Percentiles rank a stretch among this genome's conserved stretches.
phyloP scores from a whole-genome alignment of 1,284 basidiomycete genomes.

The Psilocybe mexicana region DNA sequence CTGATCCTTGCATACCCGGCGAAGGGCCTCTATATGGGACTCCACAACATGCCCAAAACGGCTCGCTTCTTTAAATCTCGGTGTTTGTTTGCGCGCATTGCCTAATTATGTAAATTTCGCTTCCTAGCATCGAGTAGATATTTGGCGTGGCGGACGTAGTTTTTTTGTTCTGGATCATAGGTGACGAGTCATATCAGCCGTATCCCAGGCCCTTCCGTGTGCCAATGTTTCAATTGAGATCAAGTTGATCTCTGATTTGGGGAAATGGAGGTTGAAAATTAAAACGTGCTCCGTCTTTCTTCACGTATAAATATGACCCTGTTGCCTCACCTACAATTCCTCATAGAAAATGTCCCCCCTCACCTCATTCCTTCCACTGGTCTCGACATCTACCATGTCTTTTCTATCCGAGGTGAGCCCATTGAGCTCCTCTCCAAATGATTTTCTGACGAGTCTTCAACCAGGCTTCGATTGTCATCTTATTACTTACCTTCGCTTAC shows the following conservation, averaged over 20 bases:
- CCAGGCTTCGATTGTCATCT: background rate
- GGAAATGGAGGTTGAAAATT: background rate
- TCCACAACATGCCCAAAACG: background rate
- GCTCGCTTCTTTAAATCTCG: background rate
- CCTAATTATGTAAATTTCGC: background rate
- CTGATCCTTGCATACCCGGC: background rate
- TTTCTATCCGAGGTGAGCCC: background rate
- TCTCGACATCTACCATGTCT: background rate
- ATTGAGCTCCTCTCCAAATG: too few relatives aligned
- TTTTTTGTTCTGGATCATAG: background rate
- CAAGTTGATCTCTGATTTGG: background rate
- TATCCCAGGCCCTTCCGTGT: background rate
- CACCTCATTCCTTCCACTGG: background rate
- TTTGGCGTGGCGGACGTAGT: background rate
- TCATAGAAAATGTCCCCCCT: background rate
- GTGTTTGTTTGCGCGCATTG: background rate
- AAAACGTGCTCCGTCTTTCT: background rate
- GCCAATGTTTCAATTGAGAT: background rate
- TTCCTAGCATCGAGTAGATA: background rate
- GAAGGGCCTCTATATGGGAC: background rate
- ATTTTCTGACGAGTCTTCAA: background rate
- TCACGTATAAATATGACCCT: background rate
- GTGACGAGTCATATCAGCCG: background rate
- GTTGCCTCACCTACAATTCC: background rate
- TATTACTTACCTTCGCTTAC: constrained; percentile 1